Conservation (phyloP, 805 yeast genomes). For the Kluyveromyces starmeri region DNA sequence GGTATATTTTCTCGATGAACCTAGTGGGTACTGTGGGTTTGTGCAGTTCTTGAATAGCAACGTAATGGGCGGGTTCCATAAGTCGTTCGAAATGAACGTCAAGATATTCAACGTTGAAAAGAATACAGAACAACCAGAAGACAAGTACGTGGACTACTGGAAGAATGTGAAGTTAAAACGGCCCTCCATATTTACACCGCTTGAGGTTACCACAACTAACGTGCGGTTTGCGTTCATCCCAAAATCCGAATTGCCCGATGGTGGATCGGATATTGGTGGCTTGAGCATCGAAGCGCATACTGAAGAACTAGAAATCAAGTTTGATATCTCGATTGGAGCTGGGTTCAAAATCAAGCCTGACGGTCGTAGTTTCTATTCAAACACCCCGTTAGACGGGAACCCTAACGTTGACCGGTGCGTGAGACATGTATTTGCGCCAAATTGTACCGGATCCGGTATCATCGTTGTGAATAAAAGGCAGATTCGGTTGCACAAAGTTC, state of each 20-base stretch:
- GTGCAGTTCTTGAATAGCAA: slow-evolving; percentile 46
- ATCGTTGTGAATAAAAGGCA: slow-evolving; percentile 1
- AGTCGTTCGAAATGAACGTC: slow-evolving; percentile 46
- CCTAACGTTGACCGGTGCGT: slow-evolving; percentile 42
- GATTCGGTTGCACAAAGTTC: slow-evolving; percentile 27
- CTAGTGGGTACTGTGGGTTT: slow-evolving; percentile 36
- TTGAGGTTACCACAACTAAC: slow-evolving; percentile 6
- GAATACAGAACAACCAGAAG: slow-evolving; percentile 7
- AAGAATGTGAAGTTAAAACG: slow-evolving; percentile 36
- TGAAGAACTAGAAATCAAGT: slow-evolving; percentile 12
- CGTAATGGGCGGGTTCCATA: slow-evolving; percentile 41
- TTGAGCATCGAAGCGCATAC: not conserved
- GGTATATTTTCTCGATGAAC: slow-evolving; percentile 41
- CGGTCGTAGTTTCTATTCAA: slow-evolving; percentile 60
- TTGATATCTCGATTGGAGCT: slow-evolving; percentile 15
- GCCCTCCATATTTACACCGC: slow-evolving; percentile 7
- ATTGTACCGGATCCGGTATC: slow-evolving; percentile 11
- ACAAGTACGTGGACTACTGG: slow-evolving; percentile 34
- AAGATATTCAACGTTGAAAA: slow-evolving; percentile 28
- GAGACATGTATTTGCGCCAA: slow-evolving; percentile 83
- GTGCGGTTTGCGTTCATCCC: not conserved
- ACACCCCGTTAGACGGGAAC: slow-evolving; percentile 60
- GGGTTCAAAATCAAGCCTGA: slow-evolving; percentile 75
- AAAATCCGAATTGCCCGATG: not conserved
- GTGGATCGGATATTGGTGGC: not conserved